Conservation (phyloP, 352 stramenopile species). For the Aphanomyces invadans region DNA sequence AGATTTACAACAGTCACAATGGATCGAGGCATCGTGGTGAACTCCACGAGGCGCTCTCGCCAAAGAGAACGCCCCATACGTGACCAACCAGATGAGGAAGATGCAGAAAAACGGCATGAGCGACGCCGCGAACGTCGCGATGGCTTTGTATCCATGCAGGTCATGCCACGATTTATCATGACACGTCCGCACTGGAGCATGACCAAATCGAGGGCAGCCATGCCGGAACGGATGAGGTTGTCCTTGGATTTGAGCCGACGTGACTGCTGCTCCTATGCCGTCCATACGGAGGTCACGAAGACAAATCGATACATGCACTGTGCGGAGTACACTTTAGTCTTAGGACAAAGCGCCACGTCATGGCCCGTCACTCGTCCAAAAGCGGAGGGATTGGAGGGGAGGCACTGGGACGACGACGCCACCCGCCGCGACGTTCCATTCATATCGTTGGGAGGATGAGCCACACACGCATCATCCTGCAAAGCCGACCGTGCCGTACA, state of each 20-base stretch:
- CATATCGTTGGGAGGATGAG: background rate
- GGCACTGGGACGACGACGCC: background rate
- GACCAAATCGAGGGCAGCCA: background rate
- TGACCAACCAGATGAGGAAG: constrained; percentile 13
- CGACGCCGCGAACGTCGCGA: background rate
- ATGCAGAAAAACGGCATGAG: constrained; percentile 7
- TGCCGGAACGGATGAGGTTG: too few relatives aligned
- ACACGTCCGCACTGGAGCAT: background rate
- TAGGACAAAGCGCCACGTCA: background rate
- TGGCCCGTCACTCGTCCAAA: background rate
- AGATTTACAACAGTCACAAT: background rate
- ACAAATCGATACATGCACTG: background rate
- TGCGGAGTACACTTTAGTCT: background rate
- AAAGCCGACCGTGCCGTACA: too few relatives aligned
- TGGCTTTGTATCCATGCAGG: constrained; percentile 4
- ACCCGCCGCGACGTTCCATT: background rate
- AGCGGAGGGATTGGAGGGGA: background rate
- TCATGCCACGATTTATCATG: background rate
- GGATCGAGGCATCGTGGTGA: background rate
- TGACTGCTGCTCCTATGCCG: too few relatives aligned
- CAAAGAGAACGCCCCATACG: background rate
- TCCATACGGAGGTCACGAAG: background rate
- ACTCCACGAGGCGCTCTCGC: background rate
- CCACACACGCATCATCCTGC: too few relatives aligned
- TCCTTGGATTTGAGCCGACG: too few relatives aligned